Conservation (phyloP, 805 yeast species). For the Candida oleophila region DNA sequence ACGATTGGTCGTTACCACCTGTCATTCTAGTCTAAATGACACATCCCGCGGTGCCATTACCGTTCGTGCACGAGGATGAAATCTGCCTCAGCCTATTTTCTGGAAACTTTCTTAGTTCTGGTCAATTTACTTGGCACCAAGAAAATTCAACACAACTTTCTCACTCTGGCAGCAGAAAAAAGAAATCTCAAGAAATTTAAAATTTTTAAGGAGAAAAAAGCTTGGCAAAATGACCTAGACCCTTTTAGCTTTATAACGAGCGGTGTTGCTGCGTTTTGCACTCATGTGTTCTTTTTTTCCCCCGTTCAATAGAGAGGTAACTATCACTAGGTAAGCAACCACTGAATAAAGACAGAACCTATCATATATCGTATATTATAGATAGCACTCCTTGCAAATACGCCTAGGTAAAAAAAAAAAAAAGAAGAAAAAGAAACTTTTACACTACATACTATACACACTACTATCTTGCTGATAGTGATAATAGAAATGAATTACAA, state of each 20-base stretch:
- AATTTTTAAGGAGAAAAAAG: not conserved
- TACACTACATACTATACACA: no score
- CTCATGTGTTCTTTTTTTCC: not conserved
- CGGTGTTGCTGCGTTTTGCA: not conserved
- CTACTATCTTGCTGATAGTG: not conserved
- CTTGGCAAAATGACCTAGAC: not conserved
- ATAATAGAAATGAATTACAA: constrained; percentile 33
- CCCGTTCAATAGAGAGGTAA: not conserved
- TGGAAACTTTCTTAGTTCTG: not conserved
- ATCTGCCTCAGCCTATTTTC: not conserved
- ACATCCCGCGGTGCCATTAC: no score
- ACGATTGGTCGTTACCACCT: no score
- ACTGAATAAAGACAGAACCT: no score
- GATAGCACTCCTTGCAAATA: not conserved
- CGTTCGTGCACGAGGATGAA: no score
- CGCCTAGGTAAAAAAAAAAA: no score
- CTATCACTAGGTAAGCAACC: no score
- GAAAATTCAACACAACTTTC: not conserved
- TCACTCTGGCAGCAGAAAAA: not conserved
- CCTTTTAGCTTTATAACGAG: not conserved
- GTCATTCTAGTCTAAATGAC: no score
- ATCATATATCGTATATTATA: no score
- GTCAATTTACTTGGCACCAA: constrained; percentile 1
- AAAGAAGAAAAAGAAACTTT: no score
- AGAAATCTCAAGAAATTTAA: not conserved